Base-by-base conservation (phyloP, 345 rosid species). In the Abelmoschus esculentus region DNA sequence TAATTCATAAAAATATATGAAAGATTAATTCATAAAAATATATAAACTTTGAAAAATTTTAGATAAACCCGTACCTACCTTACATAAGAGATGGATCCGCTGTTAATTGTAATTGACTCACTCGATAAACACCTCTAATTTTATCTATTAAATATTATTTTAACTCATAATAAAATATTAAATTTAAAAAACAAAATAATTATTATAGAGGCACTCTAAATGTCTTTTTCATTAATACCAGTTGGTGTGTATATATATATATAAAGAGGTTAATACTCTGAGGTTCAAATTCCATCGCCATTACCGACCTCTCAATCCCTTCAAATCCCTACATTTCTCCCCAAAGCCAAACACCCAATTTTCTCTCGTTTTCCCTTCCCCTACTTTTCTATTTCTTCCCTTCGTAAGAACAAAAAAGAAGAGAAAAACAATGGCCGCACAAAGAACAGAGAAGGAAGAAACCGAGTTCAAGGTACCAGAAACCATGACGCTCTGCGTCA, bases 391-490 rank as follows among this genome's bases (percentile, higher is more conserved):
- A 53, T 54, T 18, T 61, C 50, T 70, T 22, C 26, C 75, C 62
- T n/a, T 50, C 7, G 46, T 42, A 42, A 42, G 10, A 38, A 38
- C 42, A 7, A n/a, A 12, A 12, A 15, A 14, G 17, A 47, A 47
- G 6, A 14, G 3, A 52, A 17, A 7, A 54, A 19, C 19, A 19
- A 54, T 54, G 98, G 93, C 97, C 2, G 26, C 26, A 22, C 98
- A 86, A 73, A 85, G 85, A 62, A 84, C 97, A 3, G 98, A 86
- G 82, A 89, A 93, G 29, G 98, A 93, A 80, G 98, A 93, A 83
- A 87, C 98, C 10, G 98, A 93, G 84, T 90, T 89, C 78, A 89
- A 93, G 83, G 96, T 91, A 0, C 93, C 93, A 22, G 98, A 93
- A 49, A 65, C 92, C 70, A 64, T 89, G 67, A 62, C 92, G 53